These are phyloP conservation scores for Candida ascalaphidarum DNA, from an alignment of 805 yeast genomes.

Conservation along the genomic window DNA sequence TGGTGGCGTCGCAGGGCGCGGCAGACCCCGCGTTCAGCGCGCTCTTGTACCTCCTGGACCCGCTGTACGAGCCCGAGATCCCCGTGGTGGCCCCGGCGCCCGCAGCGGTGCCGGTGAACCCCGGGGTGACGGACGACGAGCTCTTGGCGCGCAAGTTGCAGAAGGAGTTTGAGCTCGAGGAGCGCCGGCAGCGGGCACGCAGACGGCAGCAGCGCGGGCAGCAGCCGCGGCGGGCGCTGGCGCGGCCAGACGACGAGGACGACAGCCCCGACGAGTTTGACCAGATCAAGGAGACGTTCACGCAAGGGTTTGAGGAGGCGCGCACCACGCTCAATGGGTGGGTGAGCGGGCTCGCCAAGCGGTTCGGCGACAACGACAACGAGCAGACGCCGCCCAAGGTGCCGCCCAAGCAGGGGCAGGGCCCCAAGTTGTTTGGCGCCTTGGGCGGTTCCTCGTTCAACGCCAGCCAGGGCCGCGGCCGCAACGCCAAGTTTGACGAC, in stretches of 20 bases:
- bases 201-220: conserved; percentile 4
- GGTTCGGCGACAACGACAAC: conserved; percentile 19
- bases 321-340: conserved; percentile 67
- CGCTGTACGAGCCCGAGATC: conserved; percentile 46
- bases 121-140: conserved; percentile 55
- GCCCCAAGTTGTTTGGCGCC: conserved; percentile 35
- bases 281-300: conserved; percentile 57
- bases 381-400: conserved; percentile 3
- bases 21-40: conserved; percentile 88
- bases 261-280: conserved; percentile 54
- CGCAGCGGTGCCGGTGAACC: conserved; percentile 1
- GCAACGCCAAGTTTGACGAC: conserved; percentile 38
- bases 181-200: conserved; percentile 7
- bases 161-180: conserved; percentile 45
- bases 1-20: conserved; percentile 78
- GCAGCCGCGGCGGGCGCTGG: conserved; percentile 10
- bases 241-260: conserved; percentile 8
- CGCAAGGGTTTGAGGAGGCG: conserved; percentile 76
- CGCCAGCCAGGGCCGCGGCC: conserved; percentile 13
- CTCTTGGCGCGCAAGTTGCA: conserved; percentile 74
- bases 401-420: conserved; percentile 5
- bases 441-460: conserved; percentile 36
- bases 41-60: conserved; percentile 70
- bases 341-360: conserved; percentile 62
- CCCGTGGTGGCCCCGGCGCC: conserved; percentile 18